Conservation (phyloP, 371 early-diverging fungal species). For the Saksenaea oblongispora region DNA sequence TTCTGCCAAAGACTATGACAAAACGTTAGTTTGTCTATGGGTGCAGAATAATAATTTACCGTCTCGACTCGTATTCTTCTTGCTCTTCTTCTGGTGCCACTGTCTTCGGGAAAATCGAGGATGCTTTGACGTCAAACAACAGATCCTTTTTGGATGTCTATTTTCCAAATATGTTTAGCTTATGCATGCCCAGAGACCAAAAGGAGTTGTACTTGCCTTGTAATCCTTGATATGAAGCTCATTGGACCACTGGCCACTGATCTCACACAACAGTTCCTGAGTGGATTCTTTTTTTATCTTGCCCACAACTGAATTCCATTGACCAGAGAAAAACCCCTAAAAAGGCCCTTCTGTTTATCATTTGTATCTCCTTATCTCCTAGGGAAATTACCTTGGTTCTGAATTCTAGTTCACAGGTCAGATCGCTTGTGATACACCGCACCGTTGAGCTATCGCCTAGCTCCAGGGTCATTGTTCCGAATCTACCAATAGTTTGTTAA, state of each 20-base stretch:
- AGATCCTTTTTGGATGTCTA: slow-evolving; percentile 40
- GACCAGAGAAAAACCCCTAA: slow-evolving; percentile 80
- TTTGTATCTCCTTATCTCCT: background rate
- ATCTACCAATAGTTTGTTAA: slow-evolving; percentile 8
- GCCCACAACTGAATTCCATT: slow-evolving; percentile 81
- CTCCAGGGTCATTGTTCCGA: slow-evolving; percentile 96
- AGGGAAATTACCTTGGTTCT: slow-evolving; percentile 77
- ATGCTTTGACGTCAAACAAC: slow-evolving; percentile 72
- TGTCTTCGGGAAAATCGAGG: slow-evolving; percentile 64
- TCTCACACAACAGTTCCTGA: slow-evolving; percentile 74
- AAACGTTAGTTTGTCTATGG: background rate
- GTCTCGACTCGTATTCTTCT: slow-evolving; percentile 82
- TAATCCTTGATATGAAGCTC: slow-evolving; percentile 56
- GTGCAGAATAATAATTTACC: no score
- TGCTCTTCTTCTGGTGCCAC: slow-evolving; percentile 75
- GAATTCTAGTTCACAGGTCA: slow-evolving; percentile 87
- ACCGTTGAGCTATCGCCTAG: slow-evolving; percentile 85
- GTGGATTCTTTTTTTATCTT: slow-evolving; percentile 82
- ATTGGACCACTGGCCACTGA: slow-evolving; percentile 88
- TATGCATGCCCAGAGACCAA: background rate
- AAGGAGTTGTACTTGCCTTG: slow-evolving; percentile 15
- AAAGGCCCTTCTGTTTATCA: background rate
- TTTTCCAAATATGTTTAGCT: background rate
- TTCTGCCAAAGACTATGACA: slow-evolving; percentile 63
- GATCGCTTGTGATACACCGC: slow-evolving; percentile 73